A percentile compares a stretch with the other conserved stretches of the same genome.
phyloP scores from a whole-genome alignment of 1,284 basidiomycete genomes.

The Pseudozyma thailandica region DNA sequence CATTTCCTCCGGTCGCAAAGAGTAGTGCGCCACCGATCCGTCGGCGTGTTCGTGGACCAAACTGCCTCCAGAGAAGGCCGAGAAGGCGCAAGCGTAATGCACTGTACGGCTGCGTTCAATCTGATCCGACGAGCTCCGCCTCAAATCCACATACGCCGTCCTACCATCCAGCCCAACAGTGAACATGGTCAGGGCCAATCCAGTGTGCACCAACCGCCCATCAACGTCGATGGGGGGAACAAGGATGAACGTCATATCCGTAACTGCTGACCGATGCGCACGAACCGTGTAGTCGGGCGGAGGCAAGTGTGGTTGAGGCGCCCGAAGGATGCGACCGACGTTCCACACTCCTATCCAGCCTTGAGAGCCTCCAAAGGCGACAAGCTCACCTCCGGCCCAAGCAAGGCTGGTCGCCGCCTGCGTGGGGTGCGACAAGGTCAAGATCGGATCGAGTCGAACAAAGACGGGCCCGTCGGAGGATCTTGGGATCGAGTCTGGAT shows the following conservation, averaged over 20 bases:
- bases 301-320: background rate
- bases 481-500: constrained; percentile 9
- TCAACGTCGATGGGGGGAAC: constrained; percentile 13
- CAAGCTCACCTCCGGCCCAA: constrained; percentile 47
- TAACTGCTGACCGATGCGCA: constrained; percentile 29
- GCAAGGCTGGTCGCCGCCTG: constrained; percentile 22
- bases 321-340: constrained; percentile 22
- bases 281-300: constrained; percentile 20
- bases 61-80: constrained; percentile 5
- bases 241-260: constrained; percentile 26
- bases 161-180: constrained; percentile 26
- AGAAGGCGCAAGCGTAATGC: constrained; percentile 22
- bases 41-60: constrained; percentile 43
- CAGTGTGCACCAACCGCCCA: constrained; percentile 1
- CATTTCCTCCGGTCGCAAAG: constrained; percentile 25
- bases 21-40: constrained; percentile 24
- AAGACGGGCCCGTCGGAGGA: constrained; percentile 2
- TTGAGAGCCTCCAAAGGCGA: constrained; percentile 37
- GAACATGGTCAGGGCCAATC: constrained; percentile 13
- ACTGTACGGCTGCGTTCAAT: constrained; percentile 23
- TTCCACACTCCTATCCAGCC: constrained; percentile 47
- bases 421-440: constrained; percentile 22
- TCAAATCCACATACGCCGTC: constrained; percentile 7
- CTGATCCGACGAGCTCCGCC: background rate
- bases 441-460: constrained; percentile 28